Conservation (phyloP, 495 filamentous ascomycete species). For the Hypoxylon cercidicola region DNA sequence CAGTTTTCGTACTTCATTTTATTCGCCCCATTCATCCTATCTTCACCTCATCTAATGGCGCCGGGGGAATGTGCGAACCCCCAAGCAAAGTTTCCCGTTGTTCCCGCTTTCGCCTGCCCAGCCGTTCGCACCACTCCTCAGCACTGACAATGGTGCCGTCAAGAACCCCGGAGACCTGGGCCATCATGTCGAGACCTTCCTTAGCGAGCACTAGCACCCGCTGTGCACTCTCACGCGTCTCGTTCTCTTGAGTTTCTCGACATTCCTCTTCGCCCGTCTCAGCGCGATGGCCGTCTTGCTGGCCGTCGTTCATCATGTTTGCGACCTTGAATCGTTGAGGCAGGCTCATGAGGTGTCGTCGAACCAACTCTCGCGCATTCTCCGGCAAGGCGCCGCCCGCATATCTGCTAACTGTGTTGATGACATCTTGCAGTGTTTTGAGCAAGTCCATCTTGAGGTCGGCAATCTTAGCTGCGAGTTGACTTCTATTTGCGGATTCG, state of each 20-base stretch:
- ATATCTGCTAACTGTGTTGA: slow-evolving; percentile 82
- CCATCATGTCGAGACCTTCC: slow-evolving; percentile 90
- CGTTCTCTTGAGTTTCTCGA: slow-evolving; percentile 45
- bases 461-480: slow-evolving; percentile 69
- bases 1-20: slow-evolving; percentile 25
- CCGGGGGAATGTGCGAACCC: slow-evolving; percentile 20
- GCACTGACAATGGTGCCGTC: slow-evolving; percentile 86
- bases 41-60: slow-evolving; percentile 38
- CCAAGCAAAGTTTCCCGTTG: slow-evolving; percentile 40
- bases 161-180: slow-evolving; percentile 81
- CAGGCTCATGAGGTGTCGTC: slow-evolving; percentile 78
- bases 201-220: slow-evolving; percentile 82
- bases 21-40: slow-evolving; percentile 35
- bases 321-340: slow-evolving; percentile 78
- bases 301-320: slow-evolving; percentile 55
- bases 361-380: slow-evolving; percentile 80
- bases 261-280: slow-evolving; percentile 50
- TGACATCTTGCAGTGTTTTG: slow-evolving; percentile 77
- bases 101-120: slow-evolving; percentile 67
- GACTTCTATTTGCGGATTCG: slow-evolving; percentile 47
- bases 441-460: slow-evolving; percentile 77
- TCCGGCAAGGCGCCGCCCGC: slow-evolving; percentile 86
- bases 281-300: slow-evolving; percentile 34
- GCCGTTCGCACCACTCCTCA: slow-evolving; percentile 83
- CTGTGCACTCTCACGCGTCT: slow-evolving; percentile 65